phyloP scores from a whole-genome alignment of 2,329 filamentous ascomycete genomes.

The Pseudocercospora ulei region DNA sequence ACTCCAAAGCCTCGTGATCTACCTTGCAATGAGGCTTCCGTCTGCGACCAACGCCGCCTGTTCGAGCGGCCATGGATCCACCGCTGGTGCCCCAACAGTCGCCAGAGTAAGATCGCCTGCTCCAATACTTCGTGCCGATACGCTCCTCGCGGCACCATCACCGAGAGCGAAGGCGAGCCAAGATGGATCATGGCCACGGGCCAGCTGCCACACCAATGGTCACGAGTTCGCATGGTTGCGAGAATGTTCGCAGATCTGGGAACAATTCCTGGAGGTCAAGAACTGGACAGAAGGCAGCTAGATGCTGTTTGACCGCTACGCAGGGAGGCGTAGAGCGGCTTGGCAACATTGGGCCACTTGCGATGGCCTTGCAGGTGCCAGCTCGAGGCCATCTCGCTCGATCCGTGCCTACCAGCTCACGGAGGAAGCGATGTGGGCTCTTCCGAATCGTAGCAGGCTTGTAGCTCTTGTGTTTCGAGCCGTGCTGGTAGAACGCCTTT shows the following conservation, averaged over 20 bases:
- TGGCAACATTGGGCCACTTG: not conserved
- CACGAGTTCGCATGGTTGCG: conserved; percentile 1
- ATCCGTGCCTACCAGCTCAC: too few relatives aligned
- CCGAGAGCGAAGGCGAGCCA: not conserved
- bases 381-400: too few relatives aligned
- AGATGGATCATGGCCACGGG: conserved; percentile 6
- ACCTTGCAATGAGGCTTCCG: conserved; percentile 15
- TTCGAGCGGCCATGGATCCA: conserved; percentile 13
- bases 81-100: conserved; percentile 12
- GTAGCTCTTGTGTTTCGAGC: too few relatives aligned
- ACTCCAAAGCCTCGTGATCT: conserved; percentile 15
- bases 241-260: not conserved
- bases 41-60: conserved; percentile 15
- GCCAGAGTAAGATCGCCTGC: not conserved
- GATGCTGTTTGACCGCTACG: not conserved
- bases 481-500: too few relatives aligned
- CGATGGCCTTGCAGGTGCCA: conserved; percentile 2
- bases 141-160: conserved; percentile 2
- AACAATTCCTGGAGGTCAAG: not conserved
- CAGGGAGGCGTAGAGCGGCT: not conserved
- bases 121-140: conserved; percentile 11
- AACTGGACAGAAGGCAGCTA: conserved; percentile 2
- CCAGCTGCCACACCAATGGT: not conserved
- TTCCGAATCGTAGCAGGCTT: too few relatives aligned
- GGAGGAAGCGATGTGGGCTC: too few relatives aligned